Percentiles rank a stretch among this genome's conserved stretches.
phyloP scores from a whole-genome alignment of 1,139 yeast species.

The Suhomyces terraborum region DNA sequence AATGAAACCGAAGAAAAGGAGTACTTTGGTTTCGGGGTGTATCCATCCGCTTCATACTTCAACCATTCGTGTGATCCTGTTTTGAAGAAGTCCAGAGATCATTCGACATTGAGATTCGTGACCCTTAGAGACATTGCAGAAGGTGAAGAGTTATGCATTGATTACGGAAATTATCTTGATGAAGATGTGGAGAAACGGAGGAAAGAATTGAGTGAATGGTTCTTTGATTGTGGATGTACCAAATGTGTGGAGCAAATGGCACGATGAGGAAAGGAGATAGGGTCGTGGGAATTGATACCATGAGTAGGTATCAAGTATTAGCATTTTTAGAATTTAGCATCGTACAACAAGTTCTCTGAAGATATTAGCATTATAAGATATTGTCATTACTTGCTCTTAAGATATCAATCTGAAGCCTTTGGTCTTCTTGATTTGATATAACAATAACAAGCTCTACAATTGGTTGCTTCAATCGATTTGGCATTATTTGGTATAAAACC shows the following conservation, averaged over 20 bases:
- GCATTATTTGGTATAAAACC: background rate
- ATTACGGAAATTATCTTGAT: conserved; percentile 56
- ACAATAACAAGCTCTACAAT: no score
- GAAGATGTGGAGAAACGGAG: conserved; percentile 47
- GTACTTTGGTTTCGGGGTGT: conserved; percentile 66
- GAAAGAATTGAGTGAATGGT: conserved; percentile 55
- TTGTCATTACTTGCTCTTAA: no score
- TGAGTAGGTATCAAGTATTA: no score
- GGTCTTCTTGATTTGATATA: no score
- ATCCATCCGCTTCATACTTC: conserved; percentile 69
- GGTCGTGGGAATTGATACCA: no score
- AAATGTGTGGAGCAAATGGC: conserved; percentile 34
- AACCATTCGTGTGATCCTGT: conserved; percentile 55
- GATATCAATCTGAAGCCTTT: no score
- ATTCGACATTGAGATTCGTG: conserved; percentile 26
- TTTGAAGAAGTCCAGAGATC: conserved; percentile 26
- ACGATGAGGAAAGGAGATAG: no score
- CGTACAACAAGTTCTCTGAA: no score
- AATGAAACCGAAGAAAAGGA: conserved; percentile 52
- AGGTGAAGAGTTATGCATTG: conserved; percentile 61
- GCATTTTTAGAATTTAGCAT: no score
- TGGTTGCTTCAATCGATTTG: no score
- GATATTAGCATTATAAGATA: no score
- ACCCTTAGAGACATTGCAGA: conserved; percentile 32
- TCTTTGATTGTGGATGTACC: conserved; percentile 58